These are phyloP conservation scores for Crithidia thermophila DNA, from an alignment of 208 protist species.

Conservation along the genomic window DNA sequence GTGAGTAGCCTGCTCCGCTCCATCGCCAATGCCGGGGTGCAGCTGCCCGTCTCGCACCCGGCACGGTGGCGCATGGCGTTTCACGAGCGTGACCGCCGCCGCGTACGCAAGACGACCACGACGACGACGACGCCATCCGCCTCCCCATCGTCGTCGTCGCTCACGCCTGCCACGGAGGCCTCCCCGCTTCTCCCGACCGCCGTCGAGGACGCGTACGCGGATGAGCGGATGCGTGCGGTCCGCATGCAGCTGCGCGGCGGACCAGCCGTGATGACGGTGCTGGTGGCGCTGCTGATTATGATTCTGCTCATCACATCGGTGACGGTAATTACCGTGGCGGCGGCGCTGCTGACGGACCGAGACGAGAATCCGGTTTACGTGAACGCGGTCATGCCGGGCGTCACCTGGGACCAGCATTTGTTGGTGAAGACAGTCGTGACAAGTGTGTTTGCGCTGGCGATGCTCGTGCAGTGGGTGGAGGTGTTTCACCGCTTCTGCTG, in stretches of 20 bases:
- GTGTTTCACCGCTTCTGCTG: constrained; percentile 17
- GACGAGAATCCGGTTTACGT: constrained; percentile 20
- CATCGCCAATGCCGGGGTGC: constrained; percentile 40
- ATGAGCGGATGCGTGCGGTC: constrained; percentile 22
- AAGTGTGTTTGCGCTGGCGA: constrained; percentile 11
- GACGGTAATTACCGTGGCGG: constrained; percentile 11
- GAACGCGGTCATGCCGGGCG: constrained; percentile 14
- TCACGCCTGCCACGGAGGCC: background rate
- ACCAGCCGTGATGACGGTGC: constrained; percentile 31
- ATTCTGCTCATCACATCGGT: constrained; percentile 17
- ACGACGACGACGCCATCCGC: background rate
- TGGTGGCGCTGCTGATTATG: constrained; percentile 17
- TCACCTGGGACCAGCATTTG: constrained; percentile 37
- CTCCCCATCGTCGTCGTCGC: background rate
- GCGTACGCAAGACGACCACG: too few species aligned
- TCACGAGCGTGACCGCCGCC: constrained; percentile 10
- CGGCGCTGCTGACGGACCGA: constrained; percentile 28
- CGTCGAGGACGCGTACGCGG: background rate
- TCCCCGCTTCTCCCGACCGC: background rate
- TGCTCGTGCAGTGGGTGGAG: constrained; percentile 39
- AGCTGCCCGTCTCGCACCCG: constrained; percentile 31
- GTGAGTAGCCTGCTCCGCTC: constrained; percentile 40
- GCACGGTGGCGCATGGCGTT: constrained; percentile 29
- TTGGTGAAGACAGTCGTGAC: constrained; percentile 21
- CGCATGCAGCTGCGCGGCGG: constrained; percentile 31